Percentiles rank a stretch among this genome's conserved stretches.
These are phyloP conservation scores for Stenocarpella maydis DNA, from an alignment of 2,329 filamentous ascomycete species.

Conservation along the genomic window DNA sequence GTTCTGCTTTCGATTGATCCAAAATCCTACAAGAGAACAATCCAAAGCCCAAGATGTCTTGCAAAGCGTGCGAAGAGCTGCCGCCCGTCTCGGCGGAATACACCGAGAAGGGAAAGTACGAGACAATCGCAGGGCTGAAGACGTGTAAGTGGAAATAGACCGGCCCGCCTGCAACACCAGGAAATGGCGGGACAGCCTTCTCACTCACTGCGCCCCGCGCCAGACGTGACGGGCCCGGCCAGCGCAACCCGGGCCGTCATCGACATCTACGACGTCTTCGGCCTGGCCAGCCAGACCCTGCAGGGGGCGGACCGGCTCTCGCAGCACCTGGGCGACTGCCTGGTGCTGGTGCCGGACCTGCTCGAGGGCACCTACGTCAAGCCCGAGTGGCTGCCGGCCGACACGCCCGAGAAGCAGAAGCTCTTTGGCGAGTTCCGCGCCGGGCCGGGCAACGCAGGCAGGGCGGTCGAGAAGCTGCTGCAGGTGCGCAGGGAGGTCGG, in stretches of 20 bases:
- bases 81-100: slow-evolving; percentile 52
- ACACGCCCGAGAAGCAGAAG: slow-evolving; percentile 54
- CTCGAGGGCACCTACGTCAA: slow-evolving; percentile 49
- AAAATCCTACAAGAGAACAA: not conserved
- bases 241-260: slow-evolving; percentile 50
- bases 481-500: slow-evolving; percentile 44
- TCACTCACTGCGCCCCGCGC: not conserved
- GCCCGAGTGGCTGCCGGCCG: slow-evolving; percentile 47
- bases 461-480: slow-evolving; percentile 44
- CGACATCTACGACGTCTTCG: slow-evolving; percentile 58
- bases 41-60: slow-evolving; percentile 35
- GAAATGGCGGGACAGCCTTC: not conserved
- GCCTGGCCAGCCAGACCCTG: slow-evolving; percentile 53
- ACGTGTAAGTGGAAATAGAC: slow-evolving; percentile 47
- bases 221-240: slow-evolving; percentile 48
- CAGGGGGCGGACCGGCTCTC: slow-evolving; percentile 58
- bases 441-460: slow-evolving; percentile 42
- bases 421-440: slow-evolving; percentile 45
- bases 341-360: slow-evolving; percentile 52
- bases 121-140: slow-evolving; percentile 50
- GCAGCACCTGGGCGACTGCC: slow-evolving; percentile 44
- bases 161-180: too few species aligned
- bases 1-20: too few species aligned
- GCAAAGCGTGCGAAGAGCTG: slow-evolving; percentile 44
- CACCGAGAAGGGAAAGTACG: slow-evolving; percentile 50